Conservation (phyloP, 164 flowering plant genomes). For the Magnolia sinica region DNA sequence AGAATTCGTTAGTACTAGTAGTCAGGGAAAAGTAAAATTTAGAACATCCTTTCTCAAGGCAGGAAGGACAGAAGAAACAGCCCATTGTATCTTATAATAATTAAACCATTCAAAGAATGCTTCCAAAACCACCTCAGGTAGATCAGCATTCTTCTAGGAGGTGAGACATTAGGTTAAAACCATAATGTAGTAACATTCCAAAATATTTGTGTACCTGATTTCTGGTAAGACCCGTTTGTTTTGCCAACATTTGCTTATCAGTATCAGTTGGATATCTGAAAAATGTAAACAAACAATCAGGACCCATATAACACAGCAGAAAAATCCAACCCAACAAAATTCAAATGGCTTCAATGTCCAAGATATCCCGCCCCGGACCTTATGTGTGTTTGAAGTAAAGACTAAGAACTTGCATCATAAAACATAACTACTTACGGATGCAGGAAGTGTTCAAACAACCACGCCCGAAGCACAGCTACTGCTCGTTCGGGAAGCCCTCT, state of each 20-base stretch:
- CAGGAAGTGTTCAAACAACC: slow-evolving; percentile 85
- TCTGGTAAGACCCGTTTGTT: slow-evolving; percentile 77
- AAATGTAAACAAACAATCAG: background rate
- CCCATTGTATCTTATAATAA: too few relatives aligned
- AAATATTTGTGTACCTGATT: slow-evolving; percentile 54
- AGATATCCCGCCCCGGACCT: background rate
- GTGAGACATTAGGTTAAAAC: background rate
- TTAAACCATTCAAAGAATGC: too few relatives aligned
- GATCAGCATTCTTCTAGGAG: background rate
- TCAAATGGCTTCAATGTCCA: background rate
- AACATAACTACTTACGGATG: slow-evolving; percentile 66
- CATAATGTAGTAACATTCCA: too few relatives aligned
- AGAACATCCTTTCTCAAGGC: too few relatives aligned
- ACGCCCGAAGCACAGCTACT: slow-evolving; percentile 71
- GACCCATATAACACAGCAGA: background rate
- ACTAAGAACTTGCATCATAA: background rate
- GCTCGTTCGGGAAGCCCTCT: slow-evolving; percentile 92
- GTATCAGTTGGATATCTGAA: slow-evolving; percentile 86
- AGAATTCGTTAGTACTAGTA: too few relatives aligned
- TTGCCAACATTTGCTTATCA: slow-evolving; percentile 86
- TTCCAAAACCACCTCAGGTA: too few relatives aligned
- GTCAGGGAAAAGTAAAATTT: too few relatives aligned
- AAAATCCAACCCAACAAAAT: background rate
- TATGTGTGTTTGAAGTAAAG: background rate
- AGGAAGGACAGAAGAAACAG: too few relatives aligned